Base-by-base conservation (phyloP, 768 basidiomycete genomes). In the Pholiota microspora region DNA sequence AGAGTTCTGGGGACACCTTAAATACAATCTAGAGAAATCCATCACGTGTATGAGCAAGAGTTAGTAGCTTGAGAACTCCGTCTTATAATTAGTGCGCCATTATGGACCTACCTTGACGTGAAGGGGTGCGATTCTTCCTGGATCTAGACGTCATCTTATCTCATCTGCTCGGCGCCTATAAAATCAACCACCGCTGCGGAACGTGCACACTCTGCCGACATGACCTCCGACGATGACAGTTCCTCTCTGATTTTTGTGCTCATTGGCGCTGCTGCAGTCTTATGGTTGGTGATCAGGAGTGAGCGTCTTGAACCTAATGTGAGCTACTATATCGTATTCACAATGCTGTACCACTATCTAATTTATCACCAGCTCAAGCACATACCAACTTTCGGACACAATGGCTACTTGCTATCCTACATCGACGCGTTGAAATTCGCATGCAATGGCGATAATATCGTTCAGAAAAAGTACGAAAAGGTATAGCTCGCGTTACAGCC, bases 371-470 rank as follows among this genome's bases (percentile, higher is more conserved):
- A 71, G 70, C 55, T 69, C 13, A 62, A 56, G 18, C 59, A 63
- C 31, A 69, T 71, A 24, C 67, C 65, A 18, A 57, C 63, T 9
- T 32, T 62, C 13, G 69, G 71, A 35, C 48, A 34, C 35, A 48
- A 57, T 18, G 45, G 27, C 2, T 58, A 59, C 24, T 28, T 64
- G 5, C 57, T 62, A 16, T 66, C 58, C 10, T 70, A 64, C 35
- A 46, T 67, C 7, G 64, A 60, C 25, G 62, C 66, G 15, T 49
- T 67, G 6, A 31, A 45, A 18, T 69, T 60, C 34, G 16, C 62
- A 0, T 62, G 34, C 4, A 10, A 56, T 38, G 60, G 60, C 18
- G 45, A 32, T 2, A 31, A 36, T 9, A 24, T 59, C 9, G 28
- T 68, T 4, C 51, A 28, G 28, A 54, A 48, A 54, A 67, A 65